A percentile compares a stretch with the other conserved stretches of the same genome.
Evolutionary conservation across 768 basidiomycete genomes (phyloP).

Genomic region (Boletus eberwhitei): DNA sequence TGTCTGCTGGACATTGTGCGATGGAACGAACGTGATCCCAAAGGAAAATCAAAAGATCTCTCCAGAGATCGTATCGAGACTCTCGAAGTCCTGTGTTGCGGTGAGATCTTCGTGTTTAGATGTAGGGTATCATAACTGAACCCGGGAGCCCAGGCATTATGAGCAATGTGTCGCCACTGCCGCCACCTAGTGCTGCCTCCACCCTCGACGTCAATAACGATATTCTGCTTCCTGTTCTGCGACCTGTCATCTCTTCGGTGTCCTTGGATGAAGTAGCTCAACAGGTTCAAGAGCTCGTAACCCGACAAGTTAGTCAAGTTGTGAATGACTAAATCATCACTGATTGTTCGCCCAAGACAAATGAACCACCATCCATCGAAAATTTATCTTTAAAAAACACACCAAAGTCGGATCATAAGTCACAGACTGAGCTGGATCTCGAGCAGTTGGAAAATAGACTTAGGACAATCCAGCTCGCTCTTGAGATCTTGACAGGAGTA

Average conservation of each 20-base stretch:
- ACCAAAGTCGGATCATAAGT: constrained; percentile 76
- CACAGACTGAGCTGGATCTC: constrained; percentile 63
- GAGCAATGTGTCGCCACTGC: constrained; percentile 72
- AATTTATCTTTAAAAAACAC: constrained; percentile 59
- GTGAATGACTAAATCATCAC: not conserved
- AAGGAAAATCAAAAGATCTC: constrained; percentile 40
- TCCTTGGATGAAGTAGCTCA: constrained; percentile 51
- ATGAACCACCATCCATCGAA: constrained; percentile 48
- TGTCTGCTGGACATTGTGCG: constrained; percentile 64
- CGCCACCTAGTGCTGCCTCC: constrained; percentile 61
- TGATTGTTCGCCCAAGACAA: constrained; percentile 34
- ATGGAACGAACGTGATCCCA: constrained; percentile 26
- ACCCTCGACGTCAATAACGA: constrained; percentile 68
- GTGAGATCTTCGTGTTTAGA: constrained; percentile 37
- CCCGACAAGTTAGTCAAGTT: constrained; percentile 42
- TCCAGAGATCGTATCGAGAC: constrained; percentile 48
- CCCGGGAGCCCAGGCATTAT: constrained; percentile 54
- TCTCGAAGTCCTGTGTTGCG: constrained; percentile 67
- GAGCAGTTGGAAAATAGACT: constrained; percentile 69
- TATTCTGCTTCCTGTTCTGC: constrained; percentile 66
- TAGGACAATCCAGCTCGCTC: constrained; percentile 72
- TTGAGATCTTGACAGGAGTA: constrained; percentile 85
- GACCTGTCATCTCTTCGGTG: constrained; percentile 59
- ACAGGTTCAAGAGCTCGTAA: constrained; percentile 49
- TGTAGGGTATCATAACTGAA: not conserved